Evolutionary conservation across 768 basidiomycete genomes (phyloP), one percentile per base, ranked within the genome.

Genomic region (Tephrocybe sp.): DNA sequence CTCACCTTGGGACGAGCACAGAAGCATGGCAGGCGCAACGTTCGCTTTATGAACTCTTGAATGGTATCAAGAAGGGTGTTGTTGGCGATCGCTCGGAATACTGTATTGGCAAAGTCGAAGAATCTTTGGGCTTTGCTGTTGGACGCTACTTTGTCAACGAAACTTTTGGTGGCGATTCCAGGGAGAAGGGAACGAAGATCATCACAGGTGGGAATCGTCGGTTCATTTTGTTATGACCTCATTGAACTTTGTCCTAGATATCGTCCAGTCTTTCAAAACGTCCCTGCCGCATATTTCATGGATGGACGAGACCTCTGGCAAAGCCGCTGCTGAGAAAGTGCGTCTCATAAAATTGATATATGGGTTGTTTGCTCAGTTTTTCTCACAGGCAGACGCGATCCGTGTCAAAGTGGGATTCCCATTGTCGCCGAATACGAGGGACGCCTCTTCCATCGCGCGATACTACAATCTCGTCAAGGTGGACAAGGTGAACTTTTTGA

Each of bases 401-500:
- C 82, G 85, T 23, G 80, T 92, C 66, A 96, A 98, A 75, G 89
- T 99, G 54, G 97, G 97, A 51, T 98, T 85, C 69, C 96, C 97
- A 1, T 62, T 86, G 10, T 91, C 83, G 2, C 97, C 97, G 1
- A 78, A 98, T 65, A 94, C 90, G 1, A 74, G 73, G 14, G 74
- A 83, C 61, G 76, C 93, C 34, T 68, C 68, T 20, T 84, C 89
- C 8, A 78, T 98, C 39, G 73, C 77, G 23, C 70, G 62, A 35
- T 98, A 93, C 69, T 98, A 98, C 64, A 67, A 69, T 9, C 68
- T 69, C n/a, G 79, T 92, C 39, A 78, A 82, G 42, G 74, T 94
- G 40, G 71, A 83, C 53, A 69, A 79, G 31, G 71, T 79, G 51
- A 82, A 82, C 46, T 97, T 92, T 74, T 93, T 98, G 59, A 85